Percentiles rank a stretch among this genome's conserved stretches.
Conservation (phyloP, 2,329 filamentous ascomycete species). For the Metarhizium brunneum region DNA sequence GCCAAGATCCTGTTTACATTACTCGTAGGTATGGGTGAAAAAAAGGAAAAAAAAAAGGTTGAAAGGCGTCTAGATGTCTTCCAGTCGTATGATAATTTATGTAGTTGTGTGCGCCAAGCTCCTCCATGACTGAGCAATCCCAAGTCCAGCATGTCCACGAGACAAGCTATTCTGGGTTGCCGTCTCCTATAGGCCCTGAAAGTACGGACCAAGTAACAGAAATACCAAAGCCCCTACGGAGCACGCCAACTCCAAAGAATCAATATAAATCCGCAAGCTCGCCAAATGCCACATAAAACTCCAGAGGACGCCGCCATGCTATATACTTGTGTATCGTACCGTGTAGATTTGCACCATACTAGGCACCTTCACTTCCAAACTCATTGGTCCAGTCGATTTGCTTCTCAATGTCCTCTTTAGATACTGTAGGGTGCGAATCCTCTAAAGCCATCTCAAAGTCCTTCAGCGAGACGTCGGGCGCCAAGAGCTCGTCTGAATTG, state of each 20-base stretch:
- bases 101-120: background rate
- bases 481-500: constrained; percentile 72
- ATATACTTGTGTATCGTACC: constrained; percentile 9
- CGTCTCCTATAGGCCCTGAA: background rate
- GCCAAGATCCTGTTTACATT: background rate
- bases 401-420: constrained; percentile 69
- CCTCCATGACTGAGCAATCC: background rate
- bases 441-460: constrained; percentile 93
- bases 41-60: background rate
- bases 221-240: background rate
- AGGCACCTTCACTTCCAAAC: constrained; percentile 83
- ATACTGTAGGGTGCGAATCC: constrained; percentile 81
- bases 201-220: background rate
- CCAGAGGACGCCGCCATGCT: constrained; percentile 21
- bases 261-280: constrained; percentile 8
- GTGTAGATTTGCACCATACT: constrained; percentile 5
- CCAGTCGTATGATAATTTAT: background rate
- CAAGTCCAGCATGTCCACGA: background rate
- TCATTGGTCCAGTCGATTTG: constrained; percentile 93
- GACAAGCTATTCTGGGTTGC: background rate
- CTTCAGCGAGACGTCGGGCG: constrained; percentile 78
- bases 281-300: constrained; percentile 17
- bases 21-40: background rate
- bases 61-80: background rate
- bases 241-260: constrained; percentile 4